Evolutionary conservation across 1,284 basidiomycete genomes (phyloP).

Genomic region (Sanghuangporus weigelae): DNA sequence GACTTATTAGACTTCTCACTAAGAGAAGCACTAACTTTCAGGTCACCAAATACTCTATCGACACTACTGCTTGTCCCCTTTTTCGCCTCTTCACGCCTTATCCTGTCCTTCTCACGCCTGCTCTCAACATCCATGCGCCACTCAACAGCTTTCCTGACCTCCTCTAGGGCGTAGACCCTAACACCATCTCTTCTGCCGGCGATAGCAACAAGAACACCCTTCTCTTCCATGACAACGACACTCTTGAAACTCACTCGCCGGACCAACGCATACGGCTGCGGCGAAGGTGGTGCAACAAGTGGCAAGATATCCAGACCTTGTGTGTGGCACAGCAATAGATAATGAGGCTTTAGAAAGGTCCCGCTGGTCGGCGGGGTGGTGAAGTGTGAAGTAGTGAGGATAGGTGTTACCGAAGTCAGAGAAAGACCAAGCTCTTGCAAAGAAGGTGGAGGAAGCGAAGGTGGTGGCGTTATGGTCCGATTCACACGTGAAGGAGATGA

Average conservation of each 20-base stretch:
- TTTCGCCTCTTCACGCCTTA: slow-evolving; percentile 59
- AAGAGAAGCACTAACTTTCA: neutral
- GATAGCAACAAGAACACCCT: slow-evolving; percentile 78
- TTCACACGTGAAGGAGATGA: slow-evolving; percentile 44
- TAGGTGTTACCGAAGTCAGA: slow-evolving; percentile 57
- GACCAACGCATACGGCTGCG: slow-evolving; percentile 73
- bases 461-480: slow-evolving; percentile 63
- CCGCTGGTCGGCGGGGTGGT: slow-evolving; percentile 69
- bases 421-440: slow-evolving; percentile 72
- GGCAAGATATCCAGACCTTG: slow-evolving; percentile 79
- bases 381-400: slow-evolving; percentile 70
- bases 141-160: slow-evolving; percentile 75
- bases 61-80: slow-evolving; percentile 30
- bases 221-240: slow-evolving; percentile 84
- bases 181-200: slow-evolving; percentile 78
- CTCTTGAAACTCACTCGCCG: slow-evolving; percentile 75
- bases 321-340: slow-evolving; percentile 74
- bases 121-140: slow-evolving; percentile 80
- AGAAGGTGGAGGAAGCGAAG: slow-evolving; percentile 59
- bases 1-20: slow-evolving; percentile 4
- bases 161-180: slow-evolving; percentile 77
- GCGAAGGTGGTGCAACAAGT: slow-evolving; percentile 60
- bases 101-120: slow-evolving; percentile 62
- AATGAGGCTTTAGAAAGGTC: slow-evolving; percentile 72
- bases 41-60: slow-evolving; percentile 26